Evolutionary conservation across 352 stramenopile genomes (phyloP).

Genomic region (Blastocystis sp.): DNA sequence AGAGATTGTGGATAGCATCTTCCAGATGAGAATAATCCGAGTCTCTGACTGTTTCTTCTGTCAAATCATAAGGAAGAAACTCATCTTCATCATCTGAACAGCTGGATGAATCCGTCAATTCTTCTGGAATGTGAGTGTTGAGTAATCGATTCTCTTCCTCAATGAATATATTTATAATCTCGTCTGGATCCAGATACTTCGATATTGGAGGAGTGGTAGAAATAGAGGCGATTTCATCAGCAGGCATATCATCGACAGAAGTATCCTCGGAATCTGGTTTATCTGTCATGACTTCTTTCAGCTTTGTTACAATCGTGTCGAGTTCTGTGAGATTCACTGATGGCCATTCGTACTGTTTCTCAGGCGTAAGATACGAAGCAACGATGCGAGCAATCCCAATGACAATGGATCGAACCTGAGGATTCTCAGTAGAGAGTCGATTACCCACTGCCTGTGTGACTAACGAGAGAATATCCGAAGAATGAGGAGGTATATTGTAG

Average conservation of each 20-base stretch:
- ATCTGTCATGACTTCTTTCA: not conserved
- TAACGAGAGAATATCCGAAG: not conserved
- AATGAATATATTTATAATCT: conserved; percentile 2
- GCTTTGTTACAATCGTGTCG: not conserved
- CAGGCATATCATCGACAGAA: not conserved
- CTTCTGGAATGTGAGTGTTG: not conserved
- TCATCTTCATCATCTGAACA: conserved; percentile 1
- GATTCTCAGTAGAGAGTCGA: not conserved
- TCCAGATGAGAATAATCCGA: not conserved
- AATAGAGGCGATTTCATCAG: not conserved
- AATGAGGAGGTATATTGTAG: too few relatives aligned
- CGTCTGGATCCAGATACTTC: conserved; percentile 24
- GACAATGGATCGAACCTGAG: not conserved
- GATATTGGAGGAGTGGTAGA: not conserved
- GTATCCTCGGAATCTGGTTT: not conserved
- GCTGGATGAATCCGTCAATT: not conserved
- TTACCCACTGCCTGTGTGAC: not conserved
- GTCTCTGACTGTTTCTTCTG: not conserved
- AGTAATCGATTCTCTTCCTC: not conserved
- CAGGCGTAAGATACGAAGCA: not conserved
- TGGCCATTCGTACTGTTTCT: conserved; percentile 38
- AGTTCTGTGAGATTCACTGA: not conserved
- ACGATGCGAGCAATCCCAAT: not conserved
- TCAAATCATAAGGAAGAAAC: conserved; percentile 59
- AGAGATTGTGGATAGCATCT: not conserved